phyloP scores from a whole-genome alignment of 495 filamentous ascomycete genomes.

The Aspergillus heteromorphus region DNA sequence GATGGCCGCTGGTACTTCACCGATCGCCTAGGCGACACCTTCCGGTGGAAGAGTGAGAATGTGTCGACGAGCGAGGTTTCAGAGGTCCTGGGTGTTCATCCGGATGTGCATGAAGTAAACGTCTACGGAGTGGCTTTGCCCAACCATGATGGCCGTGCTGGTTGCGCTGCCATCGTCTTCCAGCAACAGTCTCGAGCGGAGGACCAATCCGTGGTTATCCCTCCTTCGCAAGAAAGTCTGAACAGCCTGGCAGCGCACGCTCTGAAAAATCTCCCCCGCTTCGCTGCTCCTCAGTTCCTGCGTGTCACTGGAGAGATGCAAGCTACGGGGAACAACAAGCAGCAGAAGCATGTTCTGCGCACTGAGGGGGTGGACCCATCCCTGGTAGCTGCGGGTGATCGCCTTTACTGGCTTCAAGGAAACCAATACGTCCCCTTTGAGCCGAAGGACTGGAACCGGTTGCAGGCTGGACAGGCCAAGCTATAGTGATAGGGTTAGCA shows the following conservation, averaged over 20 bases:
- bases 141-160: slow-evolving; percentile 79
- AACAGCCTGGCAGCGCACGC: slow-evolving; percentile 56
- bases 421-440: slow-evolving; percentile 64
- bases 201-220: slow-evolving; percentile 18
- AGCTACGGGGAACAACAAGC: slow-evolving; percentile 81
- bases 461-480: slow-evolving; percentile 59
- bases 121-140: slow-evolving; percentile 85
- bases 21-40: slow-evolving; percentile 91
- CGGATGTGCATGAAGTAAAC: slow-evolving; percentile 69
- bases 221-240: slow-evolving; percentile 41
- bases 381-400: slow-evolving; percentile 50
- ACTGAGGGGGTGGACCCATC: slow-evolving; percentile 66
- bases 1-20: slow-evolving; percentile 79
- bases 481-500: slow-evolving; percentile 8
- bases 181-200: slow-evolving; percentile 36
- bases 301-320: slow-evolving; percentile 57
- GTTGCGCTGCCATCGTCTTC: slow-evolving; percentile 69
- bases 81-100: slow-evolving; percentile 62
- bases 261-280: slow-evolving; percentile 58
- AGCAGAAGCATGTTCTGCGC: slow-evolving; percentile 69
- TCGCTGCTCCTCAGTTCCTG: slow-evolving; percentile 74
- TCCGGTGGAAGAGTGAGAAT: slow-evolving; percentile 94
- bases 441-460: slow-evolving; percentile 58
- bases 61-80: slow-evolving; percentile 77
- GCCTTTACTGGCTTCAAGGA: slow-evolving; percentile 63